Evolutionary conservation across 2,329 filamentous ascomycete species (phyloP).

Genomic region (Penicillium sp.): DNA sequence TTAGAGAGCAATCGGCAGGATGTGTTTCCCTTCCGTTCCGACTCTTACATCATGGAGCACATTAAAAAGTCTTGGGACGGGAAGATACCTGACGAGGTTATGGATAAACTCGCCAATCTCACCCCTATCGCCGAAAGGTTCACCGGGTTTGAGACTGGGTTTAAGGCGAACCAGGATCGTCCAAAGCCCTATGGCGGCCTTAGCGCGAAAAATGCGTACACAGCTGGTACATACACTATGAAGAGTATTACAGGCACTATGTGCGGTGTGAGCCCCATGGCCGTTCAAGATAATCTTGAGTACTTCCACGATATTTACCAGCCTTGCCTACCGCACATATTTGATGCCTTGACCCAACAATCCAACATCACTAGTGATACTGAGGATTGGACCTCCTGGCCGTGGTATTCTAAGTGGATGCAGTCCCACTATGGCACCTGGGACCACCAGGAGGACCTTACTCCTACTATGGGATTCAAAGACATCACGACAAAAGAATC

Average conservation of each 20-base stretch:
- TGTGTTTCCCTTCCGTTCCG: slow-evolving; percentile 44
- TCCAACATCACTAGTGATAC: slow-evolving; percentile 16
- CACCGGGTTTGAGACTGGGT: slow-evolving; percentile 22
- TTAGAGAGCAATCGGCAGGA: slow-evolving; percentile 48
- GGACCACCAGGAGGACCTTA: slow-evolving; percentile 27
- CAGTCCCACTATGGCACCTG: slow-evolving; percentile 31
- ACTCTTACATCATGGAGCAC: slow-evolving; percentile 32
- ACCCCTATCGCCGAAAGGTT: slow-evolving; percentile 26
- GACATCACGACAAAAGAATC: slow-evolving; percentile 20
- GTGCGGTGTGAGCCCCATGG: slow-evolving; percentile 42
- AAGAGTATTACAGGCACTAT: slow-evolving; percentile 45
- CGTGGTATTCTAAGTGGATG: slow-evolving; percentile 31
- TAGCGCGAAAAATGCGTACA: slow-evolving; percentile 42
- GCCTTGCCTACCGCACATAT: slow-evolving; percentile 42
- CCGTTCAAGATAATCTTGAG: slow-evolving; percentile 45
- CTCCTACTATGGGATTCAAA: slow-evolving; percentile 26
- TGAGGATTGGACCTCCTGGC: slow-evolving; percentile 25
- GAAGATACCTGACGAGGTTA: slow-evolving; percentile 32
- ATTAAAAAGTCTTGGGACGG: slow-evolving; percentile 37
- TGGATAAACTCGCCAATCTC: slow-evolving; percentile 23
- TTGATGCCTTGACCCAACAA: slow-evolving; percentile 21
- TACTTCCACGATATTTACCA: slow-evolving; percentile 43
- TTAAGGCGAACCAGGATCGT: slow-evolving; percentile 11
- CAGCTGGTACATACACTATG: slow-evolving; percentile 43
- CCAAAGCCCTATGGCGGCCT: slow-evolving; percentile 39